A percentile compares a stretch with the other conserved stretches of the same genome.
These are phyloP conservation scores for Microstegium vimineum DNA, from an alignment of 176 grass and related monocot genomes.

Conservation along the genomic window DNA sequence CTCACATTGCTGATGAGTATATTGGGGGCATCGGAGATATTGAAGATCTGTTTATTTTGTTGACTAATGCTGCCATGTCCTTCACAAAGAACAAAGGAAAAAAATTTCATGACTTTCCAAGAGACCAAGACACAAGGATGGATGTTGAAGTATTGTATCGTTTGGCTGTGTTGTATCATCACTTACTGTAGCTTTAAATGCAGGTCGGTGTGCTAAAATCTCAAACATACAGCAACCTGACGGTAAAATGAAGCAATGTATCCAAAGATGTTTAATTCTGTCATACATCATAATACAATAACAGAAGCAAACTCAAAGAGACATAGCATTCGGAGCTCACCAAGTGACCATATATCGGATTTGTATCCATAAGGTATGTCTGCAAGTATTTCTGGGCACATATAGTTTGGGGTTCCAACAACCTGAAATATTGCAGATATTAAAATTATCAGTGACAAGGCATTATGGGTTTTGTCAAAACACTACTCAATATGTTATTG, in stretches of 20 bases:
- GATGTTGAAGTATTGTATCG: too few relatives aligned
- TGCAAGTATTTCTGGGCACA: conserved; percentile 82
- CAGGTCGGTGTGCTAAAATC: conserved; percentile 78
- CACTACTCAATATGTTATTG: neutral
- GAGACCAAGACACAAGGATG: neutral
- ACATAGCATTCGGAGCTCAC: conserved; percentile 22
- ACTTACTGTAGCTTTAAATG: conserved; percentile 80
- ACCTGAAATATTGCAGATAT: conserved; percentile 41
- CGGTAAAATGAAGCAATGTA: neutral
- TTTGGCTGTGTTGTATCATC: neutral
- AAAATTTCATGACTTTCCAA: conserved; percentile 9
- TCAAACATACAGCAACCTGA: conserved; percentile 97
- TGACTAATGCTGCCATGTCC: conserved; percentile 81
- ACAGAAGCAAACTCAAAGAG: neutral
- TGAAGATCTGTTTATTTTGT: conserved; percentile 92
- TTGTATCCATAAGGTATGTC: conserved; percentile 91
- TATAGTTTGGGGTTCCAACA: conserved; percentile 87
- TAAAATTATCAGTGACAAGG: neutral
- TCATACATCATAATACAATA: neutral
- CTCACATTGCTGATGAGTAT: conserved; percentile 75
- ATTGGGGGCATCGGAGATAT: conserved; percentile 80
- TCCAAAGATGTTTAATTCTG: conserved; percentile 7
- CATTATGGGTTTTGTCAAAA: neutral
- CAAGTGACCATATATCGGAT: conserved; percentile 86
- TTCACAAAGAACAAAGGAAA: conserved; percentile 22